Percentiles rank a stretch among this genome's conserved stretches.
Conservation (phyloP, 192 early-diverging fungal species). For the Mortierella claussenii region DNA sequence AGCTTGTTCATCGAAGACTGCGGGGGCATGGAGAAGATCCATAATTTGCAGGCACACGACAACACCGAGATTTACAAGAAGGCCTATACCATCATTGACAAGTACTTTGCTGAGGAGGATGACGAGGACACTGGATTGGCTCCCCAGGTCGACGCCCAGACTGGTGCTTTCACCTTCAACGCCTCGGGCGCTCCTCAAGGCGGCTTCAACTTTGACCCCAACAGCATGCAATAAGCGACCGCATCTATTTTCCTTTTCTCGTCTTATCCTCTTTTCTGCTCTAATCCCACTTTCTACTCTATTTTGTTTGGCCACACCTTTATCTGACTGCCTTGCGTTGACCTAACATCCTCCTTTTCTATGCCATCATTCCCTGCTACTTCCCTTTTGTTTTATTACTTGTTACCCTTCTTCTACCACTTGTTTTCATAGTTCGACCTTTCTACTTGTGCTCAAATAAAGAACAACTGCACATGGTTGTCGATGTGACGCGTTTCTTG, state of each 20-base stretch:
- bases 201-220: conserved; percentile 82
- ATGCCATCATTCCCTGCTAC: no score
- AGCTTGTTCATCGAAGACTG: conserved; percentile 93
- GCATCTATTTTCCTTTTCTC: background rate
- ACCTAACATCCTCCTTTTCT: conserved; percentile 1
- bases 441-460: no score
- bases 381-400: conserved; percentile 7
- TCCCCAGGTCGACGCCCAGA: conserved; percentile 77
- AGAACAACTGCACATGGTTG: no score
- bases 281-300: conserved; percentile 6
- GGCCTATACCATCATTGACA: conserved; percentile 95
- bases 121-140: conserved; percentile 79
- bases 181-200: conserved; percentile 77
- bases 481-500: no score
- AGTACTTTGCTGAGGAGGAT: conserved; percentile 93
- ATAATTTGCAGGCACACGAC: conserved; percentile 94
- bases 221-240: conserved; percentile 48
- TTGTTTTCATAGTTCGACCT: no score
- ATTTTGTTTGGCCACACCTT: no score
- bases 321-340: no score
- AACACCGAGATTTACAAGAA: conserved; percentile 98
- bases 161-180: conserved; percentile 86
- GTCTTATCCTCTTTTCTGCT: background rate
- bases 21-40: conserved; percentile 96
- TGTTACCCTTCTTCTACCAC: conserved; percentile 1